Evolutionary conservation across 305 asterid species (phyloP).

Genomic region (Vinca major): DNA sequence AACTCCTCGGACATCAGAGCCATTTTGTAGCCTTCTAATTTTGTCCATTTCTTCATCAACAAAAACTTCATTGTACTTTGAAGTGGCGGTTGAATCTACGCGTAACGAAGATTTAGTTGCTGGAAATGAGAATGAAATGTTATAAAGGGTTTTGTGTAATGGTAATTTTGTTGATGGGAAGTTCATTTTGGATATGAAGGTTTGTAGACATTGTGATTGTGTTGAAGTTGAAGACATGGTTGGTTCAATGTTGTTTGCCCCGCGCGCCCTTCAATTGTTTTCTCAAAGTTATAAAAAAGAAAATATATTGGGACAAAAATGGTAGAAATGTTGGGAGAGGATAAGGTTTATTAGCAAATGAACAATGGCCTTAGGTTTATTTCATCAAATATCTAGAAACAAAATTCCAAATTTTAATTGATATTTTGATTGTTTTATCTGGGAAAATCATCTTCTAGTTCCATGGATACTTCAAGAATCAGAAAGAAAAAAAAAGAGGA

Average conservation of each 20-base stretch:
- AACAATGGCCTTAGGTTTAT: slow-evolving; percentile 34
- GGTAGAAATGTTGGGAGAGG: slow-evolving; percentile 18
- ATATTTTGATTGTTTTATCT: slow-evolving; percentile 34
- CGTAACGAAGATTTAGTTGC: slow-evolving; percentile 13
- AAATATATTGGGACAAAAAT: not conserved
- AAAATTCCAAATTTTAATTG: slow-evolving; percentile 35
- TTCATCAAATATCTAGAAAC: slow-evolving; percentile 33
- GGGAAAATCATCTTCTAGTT: not conserved
- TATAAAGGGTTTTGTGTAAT: slow-evolving; percentile 16
- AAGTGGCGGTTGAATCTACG: slow-evolving; percentile 26
- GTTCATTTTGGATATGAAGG: slow-evolving; percentile 23
- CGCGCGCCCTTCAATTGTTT: slow-evolving; percentile 12
- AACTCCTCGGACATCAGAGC: slow-evolving; percentile 89
- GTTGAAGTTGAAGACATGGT: slow-evolving; percentile 43
- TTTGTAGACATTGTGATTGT: slow-evolving; percentile 22
- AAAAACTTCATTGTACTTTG: slow-evolving; percentile 39
- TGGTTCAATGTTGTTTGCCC: slow-evolving; percentile 16
- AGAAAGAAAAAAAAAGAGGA: not conserved
- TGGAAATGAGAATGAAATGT: slow-evolving; percentile 22
- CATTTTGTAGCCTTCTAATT: slow-evolving; percentile 74
- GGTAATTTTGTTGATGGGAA: slow-evolving; percentile 22
- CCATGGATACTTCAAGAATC: not conserved
- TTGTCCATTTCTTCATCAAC: slow-evolving; percentile 72
- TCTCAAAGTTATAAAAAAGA: not conserved
- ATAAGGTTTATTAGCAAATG: slow-evolving; percentile 33